phyloP scores from a whole-genome alignment of 768 basidiomycete species.

The Dentipellis sp. region DNA sequence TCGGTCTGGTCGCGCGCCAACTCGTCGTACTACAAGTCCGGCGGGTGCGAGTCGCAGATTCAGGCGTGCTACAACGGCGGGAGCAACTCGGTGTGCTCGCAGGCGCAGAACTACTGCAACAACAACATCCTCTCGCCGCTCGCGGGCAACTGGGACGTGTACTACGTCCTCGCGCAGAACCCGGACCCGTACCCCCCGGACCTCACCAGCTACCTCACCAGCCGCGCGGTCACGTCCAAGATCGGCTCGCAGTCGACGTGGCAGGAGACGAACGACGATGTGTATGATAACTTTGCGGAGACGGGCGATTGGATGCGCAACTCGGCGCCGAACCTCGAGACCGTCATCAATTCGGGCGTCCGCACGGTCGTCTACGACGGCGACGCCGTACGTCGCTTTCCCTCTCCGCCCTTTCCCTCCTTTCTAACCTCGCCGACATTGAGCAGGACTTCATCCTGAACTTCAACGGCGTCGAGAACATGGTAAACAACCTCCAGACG shows the following conservation, averaged over 20 bases:
- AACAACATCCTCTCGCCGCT: conserved; percentile 42
- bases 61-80: conserved; percentile 40
- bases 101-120: conserved; percentile 52
- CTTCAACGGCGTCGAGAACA: conserved; percentile 45
- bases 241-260: conserved; percentile 39
- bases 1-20: conserved; percentile 34
- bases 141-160: conserved; percentile 41
- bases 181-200: conserved; percentile 42
- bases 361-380: conserved; percentile 37
- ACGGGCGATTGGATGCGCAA: conserved; percentile 54
- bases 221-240: conserved; percentile 22
- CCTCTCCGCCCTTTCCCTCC: neutral
- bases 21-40: conserved; percentile 29
- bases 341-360: conserved; percentile 49
- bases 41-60: conserved; percentile 47
- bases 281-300: conserved; percentile 37
- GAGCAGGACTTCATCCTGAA: conserved; percentile 40
- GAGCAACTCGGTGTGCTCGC: conserved; percentile 40
- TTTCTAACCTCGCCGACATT: neutral
- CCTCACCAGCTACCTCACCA: conserved; percentile 22
- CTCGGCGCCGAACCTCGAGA: conserved; percentile 38
- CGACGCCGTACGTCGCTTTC: neutral
- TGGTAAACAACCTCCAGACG: conserved; percentile 43
- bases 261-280: conserved; percentile 28
- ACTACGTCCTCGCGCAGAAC: conserved; percentile 34